Evolutionary conservation across 2,329 filamentous ascomycete genomes (phyloP).

Genomic region (Fusarium sp.): DNA sequence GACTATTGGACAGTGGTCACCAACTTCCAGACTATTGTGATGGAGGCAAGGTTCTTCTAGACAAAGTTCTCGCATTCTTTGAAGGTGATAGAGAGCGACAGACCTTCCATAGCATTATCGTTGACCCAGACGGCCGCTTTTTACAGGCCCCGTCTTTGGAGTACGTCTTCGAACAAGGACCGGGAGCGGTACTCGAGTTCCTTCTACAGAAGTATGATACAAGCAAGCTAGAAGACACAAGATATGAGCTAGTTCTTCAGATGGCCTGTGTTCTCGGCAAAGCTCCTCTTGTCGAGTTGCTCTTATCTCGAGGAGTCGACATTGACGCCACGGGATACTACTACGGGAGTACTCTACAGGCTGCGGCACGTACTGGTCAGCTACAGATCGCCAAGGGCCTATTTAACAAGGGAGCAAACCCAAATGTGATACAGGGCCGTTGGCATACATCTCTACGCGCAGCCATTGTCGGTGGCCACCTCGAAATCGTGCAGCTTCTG

Average conservation of each 20-base stretch:
- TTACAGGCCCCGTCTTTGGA: neutral
- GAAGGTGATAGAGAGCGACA: neutral
- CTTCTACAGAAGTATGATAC: neutral
- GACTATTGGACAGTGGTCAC: neutral
- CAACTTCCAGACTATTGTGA: neutral
- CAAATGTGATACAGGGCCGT: conserved; percentile 2
- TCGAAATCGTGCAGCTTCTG: neutral
- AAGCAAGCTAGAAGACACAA: neutral
- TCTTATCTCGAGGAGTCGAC: conserved; percentile 3
- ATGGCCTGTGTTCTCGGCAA: neutral
- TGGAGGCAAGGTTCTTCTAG: neutral
- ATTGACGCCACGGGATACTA: conserved; percentile 10
- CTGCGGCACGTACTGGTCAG: conserved; percentile 6
- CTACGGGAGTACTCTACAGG: conserved; percentile 19
- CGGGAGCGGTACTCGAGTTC: neutral
- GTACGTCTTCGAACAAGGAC: conserved; percentile 6
- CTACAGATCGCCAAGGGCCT: neutral
- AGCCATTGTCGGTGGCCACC: neutral
- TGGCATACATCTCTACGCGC: conserved; percentile 15
- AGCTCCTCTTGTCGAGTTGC: neutral
- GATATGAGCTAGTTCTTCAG: conserved; percentile 4
- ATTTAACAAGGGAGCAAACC: neutral
- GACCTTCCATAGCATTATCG: neutral
- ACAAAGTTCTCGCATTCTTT: neutral
- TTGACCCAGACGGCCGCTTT: neutral